Conservation (phyloP, 2,329 filamentous ascomycete species). For the Clonostachys byssicola region DNA sequence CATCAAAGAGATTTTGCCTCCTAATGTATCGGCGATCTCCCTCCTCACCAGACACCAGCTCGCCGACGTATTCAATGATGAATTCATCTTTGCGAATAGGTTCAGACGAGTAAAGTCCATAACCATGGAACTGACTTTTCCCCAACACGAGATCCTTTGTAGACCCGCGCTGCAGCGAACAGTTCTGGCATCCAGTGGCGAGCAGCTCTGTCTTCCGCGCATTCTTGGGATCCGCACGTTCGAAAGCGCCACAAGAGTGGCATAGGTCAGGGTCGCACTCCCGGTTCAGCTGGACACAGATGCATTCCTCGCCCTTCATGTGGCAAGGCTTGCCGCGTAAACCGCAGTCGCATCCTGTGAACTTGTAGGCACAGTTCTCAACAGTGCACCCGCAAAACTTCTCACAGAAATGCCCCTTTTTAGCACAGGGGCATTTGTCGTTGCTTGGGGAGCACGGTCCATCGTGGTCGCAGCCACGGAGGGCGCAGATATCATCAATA, state of each 20-base stretch:
- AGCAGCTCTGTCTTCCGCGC: slow-evolving; percentile 53
- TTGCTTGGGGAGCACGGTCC: slow-evolving; percentile 55
- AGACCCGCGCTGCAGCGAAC: slow-evolving; percentile 63
- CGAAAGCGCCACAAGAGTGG: slow-evolving; percentile 61
- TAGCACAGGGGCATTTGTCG: slow-evolving; percentile 57
- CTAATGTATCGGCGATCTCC: slow-evolving; percentile 62
- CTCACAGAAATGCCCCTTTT: slow-evolving; percentile 62
- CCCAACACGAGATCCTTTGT: slow-evolving; percentile 65
- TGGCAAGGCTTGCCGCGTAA: slow-evolving; percentile 47
- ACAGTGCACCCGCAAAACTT: slow-evolving; percentile 64
- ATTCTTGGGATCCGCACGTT: slow-evolving; percentile 67
- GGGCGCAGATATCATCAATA: slow-evolving; percentile 35
- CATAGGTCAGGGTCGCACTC: slow-evolving; percentile 81
- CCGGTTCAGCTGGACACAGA: slow-evolving; percentile 67
- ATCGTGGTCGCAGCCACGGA: slow-evolving; percentile 55
- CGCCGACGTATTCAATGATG: slow-evolving; percentile 77
- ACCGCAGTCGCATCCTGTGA: slow-evolving; percentile 64
- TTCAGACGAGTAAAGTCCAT: slow-evolving; percentile 71
- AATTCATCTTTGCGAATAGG: slow-evolving; percentile 66
- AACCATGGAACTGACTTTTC: slow-evolving; percentile 66
- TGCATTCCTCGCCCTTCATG: slow-evolving; percentile 58
- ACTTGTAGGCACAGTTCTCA: slow-evolving; percentile 56
- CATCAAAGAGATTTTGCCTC: slow-evolving; percentile 56
- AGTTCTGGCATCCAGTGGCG: slow-evolving; percentile 65
- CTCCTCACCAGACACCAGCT: slow-evolving; percentile 68